Conservation (phyloP, 108 stramenopile genomes). For the Stephanodiscus minutulus region DNA sequence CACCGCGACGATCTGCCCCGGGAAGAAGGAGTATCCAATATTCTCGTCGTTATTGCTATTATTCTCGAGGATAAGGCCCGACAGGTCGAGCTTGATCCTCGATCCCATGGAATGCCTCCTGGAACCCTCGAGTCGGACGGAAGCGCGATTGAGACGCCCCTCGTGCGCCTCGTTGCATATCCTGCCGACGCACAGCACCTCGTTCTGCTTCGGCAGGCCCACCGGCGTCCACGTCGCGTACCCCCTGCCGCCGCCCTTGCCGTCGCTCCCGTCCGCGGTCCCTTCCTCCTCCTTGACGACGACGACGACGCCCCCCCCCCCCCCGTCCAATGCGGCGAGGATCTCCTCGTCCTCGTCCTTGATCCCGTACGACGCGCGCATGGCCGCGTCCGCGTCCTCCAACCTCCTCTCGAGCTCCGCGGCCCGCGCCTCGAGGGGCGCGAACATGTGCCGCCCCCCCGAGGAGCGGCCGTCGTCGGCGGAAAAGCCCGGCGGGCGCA, state of each 20-base stretch:
- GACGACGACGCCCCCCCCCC: too few species aligned
- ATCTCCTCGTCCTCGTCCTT: constrained; percentile 58
- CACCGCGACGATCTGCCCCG: constrained; percentile 96
- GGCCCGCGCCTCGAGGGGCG: constrained; percentile 85
- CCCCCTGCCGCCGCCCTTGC: not conserved
- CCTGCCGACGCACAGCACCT: constrained; percentile 85
- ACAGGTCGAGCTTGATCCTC: constrained; percentile 79
- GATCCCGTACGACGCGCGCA: constrained; percentile 46
- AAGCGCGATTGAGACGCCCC: constrained; percentile 87
- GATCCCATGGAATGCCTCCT: constrained; percentile 81
- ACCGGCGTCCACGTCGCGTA: constrained; percentile 74
- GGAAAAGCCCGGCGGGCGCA: too few species aligned
- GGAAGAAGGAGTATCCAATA: constrained; percentile 90
- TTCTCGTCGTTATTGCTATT: constrained; percentile 19
- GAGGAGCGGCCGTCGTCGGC: too few species aligned
- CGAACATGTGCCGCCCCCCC: constrained; percentile 87
- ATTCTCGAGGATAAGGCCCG: constrained; percentile 32
- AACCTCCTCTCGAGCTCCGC: constrained; percentile 76
- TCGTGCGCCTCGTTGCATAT: constrained; percentile 93
- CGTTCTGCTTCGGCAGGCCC: constrained; percentile 87
- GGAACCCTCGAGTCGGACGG: constrained; percentile 90
- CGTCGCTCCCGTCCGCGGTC: constrained; percentile 11
- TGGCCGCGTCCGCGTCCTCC: constrained; percentile 55
- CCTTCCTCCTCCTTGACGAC: constrained; percentile 39
- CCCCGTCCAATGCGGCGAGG: constrained; percentile 22